These are phyloP conservation scores for Aspergillus tubingensis DNA, from an alignment of 2,329 filamentous ascomycete genomes.

Conservation along the genomic window DNA sequence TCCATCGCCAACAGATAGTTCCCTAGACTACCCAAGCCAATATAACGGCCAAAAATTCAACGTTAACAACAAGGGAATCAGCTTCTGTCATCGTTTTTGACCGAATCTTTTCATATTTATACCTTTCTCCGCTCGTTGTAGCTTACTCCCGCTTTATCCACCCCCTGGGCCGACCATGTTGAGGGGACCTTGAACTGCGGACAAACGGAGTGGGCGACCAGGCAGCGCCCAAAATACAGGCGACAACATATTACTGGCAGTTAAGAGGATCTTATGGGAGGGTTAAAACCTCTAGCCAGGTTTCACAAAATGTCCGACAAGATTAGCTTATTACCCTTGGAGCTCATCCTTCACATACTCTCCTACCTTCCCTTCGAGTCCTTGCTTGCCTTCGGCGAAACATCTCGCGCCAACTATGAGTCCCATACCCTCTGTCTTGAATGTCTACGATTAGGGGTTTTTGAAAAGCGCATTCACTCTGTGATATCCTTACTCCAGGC, in stretches of 20 bases:
- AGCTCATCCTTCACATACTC: conserved; percentile 36
- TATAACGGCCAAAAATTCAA: not conserved
- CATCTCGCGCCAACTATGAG: conserved; percentile 29
- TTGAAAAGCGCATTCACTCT: conserved; percentile 36
- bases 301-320: conserved; percentile 17
- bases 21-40: not conserved
- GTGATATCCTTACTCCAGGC: conserved; percentile 34
- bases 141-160: not conserved
- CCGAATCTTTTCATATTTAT: not conserved
- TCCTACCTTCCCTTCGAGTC: conserved; percentile 31
- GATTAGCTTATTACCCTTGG: conserved; percentile 31
- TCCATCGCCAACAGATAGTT: not conserved
- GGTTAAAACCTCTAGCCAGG: not conserved
- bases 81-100: not conserved
- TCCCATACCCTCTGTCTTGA: conserved; percentile 33
- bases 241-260: not conserved
- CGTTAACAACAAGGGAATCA: not conserved
- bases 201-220: not conserved
- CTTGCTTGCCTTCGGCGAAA: conserved; percentile 35
- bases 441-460: conserved; percentile 34
- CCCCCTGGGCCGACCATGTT: not conserved
- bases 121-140: not conserved
- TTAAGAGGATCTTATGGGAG: not conserved
- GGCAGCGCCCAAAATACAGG: not conserved
- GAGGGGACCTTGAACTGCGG: not conserved